Conservation (phyloP, 805 yeast genomes). For the Myxozyma lipomycoides region DNA sequence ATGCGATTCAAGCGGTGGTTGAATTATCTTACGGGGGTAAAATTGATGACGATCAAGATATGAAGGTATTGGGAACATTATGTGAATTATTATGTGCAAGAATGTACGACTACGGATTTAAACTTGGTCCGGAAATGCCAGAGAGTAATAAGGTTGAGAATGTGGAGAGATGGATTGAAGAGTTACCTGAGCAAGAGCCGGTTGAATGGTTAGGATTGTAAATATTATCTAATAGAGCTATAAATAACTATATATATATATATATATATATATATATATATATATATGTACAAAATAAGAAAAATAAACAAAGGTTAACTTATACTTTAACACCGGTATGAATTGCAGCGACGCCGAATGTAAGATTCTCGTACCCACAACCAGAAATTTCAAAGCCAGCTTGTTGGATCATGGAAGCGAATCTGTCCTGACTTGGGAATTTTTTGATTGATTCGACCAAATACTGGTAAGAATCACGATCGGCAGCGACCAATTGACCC, state of each 20-base stretch:
- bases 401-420: slow-evolving; percentile 84
- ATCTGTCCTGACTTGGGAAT: slow-evolving; percentile 89
- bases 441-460: slow-evolving; percentile 88
- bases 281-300: not conserved
- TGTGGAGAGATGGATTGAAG: slow-evolving; percentile 48
- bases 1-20: slow-evolving; percentile 46
- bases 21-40: slow-evolving; percentile 58
- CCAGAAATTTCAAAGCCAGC: slow-evolving; percentile 94
- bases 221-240: slow-evolving; percentile 42
- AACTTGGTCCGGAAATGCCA: slow-evolving; percentile 40
- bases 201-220: slow-evolving; percentile 53
- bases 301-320: not conserved
- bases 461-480: slow-evolving; percentile 93
- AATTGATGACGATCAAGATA: slow-evolving; percentile 32
- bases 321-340: slow-evolving; percentile 79
- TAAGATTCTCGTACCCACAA: slow-evolving; percentile 86
- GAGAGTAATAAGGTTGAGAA: slow-evolving; percentile 42
- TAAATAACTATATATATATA: not conserved
- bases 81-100: slow-evolving; percentile 18
- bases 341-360: slow-evolving; percentile 93
- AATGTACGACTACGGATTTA: slow-evolving; percentile 42
- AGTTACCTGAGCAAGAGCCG: slow-evolving; percentile 52
- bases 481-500: slow-evolving; percentile 95
- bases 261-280: not conserved
- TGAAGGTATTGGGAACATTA: slow-evolving; percentile 22